phyloP scores from a whole-genome alignment of 1,284 basidiomycete genomes.

The Irpex sp. region DNA sequence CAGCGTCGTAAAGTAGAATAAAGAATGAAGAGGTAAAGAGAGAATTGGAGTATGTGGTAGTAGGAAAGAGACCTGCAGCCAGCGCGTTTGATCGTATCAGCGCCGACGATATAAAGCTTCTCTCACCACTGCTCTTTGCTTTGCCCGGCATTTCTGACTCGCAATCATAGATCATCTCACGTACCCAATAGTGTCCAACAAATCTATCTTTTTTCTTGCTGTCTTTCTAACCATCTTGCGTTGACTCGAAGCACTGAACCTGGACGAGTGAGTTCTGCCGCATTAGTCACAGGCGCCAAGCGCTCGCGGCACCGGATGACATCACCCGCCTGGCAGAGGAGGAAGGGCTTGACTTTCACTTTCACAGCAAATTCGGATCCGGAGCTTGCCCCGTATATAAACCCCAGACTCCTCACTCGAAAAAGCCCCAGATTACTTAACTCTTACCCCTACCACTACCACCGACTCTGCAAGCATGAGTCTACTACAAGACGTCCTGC shows the following conservation, averaged over 20 bases:
- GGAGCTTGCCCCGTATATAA: not conserved
- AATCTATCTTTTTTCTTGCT: no score
- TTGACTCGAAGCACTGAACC: not conserved
- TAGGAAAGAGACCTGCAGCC: no score
- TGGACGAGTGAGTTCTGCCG: no score
- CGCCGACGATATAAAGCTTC: no score
- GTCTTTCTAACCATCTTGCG: not conserved
- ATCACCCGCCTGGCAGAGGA: not conserved
- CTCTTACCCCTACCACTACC: not conserved
- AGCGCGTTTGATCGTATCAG: no score
- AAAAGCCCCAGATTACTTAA: not conserved
- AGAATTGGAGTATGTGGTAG: no score
- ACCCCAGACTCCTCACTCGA: not conserved
- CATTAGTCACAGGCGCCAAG: no score
- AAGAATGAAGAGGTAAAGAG: not conserved
- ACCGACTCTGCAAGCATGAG: conserved; percentile 47
- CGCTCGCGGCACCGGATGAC: not conserved
- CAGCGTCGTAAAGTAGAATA: not conserved
- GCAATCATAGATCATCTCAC: no score
- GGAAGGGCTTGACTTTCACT: not conserved
- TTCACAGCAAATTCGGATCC: not conserved
- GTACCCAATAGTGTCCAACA: no score
- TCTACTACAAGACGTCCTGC: conserved; percentile 70
- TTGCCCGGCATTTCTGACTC: no score
- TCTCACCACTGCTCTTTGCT: no score